Conservation (phyloP, 1,284 basidiomycete genomes). For the Pseudozyma flocculosa region DNA sequence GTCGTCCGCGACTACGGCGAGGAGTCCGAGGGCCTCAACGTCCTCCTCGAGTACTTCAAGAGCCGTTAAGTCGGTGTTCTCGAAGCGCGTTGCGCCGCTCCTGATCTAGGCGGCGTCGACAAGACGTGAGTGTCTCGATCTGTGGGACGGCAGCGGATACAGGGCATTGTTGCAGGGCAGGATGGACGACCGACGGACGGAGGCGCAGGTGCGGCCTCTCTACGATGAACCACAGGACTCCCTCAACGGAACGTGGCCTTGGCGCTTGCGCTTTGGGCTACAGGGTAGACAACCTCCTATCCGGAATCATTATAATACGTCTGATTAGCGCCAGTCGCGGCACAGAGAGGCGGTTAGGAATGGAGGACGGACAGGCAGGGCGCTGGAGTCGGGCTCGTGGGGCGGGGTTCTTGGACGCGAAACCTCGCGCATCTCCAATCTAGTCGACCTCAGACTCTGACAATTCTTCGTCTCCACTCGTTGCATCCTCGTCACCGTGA, state of each 20-base stretch:
- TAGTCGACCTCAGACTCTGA: no score
- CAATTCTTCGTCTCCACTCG: no score
- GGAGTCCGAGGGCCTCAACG: slow-evolving; percentile 93
- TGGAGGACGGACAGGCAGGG: no score
- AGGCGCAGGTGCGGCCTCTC: no score
- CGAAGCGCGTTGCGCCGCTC: not conserved
- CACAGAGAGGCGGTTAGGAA: no score
- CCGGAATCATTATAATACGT: slow-evolving; percentile 48
- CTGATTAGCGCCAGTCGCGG: slow-evolving; percentile 12
- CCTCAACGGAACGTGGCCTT: slow-evolving; percentile 45
- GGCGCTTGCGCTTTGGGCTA: slow-evolving; percentile 15
- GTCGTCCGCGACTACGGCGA: slow-evolving; percentile 97
- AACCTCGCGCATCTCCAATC: no score
- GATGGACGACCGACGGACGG: no score
- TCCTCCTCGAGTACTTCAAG: slow-evolving; percentile 95
- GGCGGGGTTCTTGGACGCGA: no score
- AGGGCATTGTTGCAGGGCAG: no score
- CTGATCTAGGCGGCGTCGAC: not conserved
- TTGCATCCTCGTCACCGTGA: no score
- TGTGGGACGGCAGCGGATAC: no score
- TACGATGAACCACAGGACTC: slow-evolving; percentile 50
- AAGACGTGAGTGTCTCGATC: not conserved
- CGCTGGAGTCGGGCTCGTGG: no score
- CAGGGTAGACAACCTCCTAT: slow-evolving; percentile 43
- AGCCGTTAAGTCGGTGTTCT: slow-evolving; percentile 63